Conservation (phyloP, 1,284 basidiomycete species). For the Puccinia polysora region DNA sequence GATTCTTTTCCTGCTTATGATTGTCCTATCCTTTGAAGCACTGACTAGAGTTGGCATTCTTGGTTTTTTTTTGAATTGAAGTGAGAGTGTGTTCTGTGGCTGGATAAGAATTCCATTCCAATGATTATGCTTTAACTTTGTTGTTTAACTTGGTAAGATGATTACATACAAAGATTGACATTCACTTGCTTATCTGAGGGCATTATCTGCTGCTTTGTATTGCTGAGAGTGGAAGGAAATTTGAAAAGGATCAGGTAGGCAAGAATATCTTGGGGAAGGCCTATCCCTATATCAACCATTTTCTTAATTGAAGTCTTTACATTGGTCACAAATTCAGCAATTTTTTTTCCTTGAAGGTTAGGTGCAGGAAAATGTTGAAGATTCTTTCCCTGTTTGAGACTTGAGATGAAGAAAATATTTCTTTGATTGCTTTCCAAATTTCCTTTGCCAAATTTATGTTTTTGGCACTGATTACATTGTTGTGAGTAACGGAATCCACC, state of each 20-base stretch:
- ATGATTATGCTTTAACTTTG: not conserved
- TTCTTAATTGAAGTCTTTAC: not conserved
- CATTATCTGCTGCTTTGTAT: not conserved
- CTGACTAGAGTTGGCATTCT: no score
- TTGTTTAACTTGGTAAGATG: not conserved
- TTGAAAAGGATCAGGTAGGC: not conserved
- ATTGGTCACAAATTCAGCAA: not conserved
- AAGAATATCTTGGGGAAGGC: not conserved
- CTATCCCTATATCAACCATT: not conserved
- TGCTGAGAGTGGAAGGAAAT: not conserved
- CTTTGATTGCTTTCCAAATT: not conserved
- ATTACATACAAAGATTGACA: not conserved
- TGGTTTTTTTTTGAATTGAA: not conserved
- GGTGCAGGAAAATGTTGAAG: not conserved
- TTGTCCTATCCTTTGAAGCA: no score
- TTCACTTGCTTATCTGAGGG: not conserved
- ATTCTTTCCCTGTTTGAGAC: not conserved
- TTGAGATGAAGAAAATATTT: not conserved
- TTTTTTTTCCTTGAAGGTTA: not conserved
- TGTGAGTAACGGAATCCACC: not conserved
- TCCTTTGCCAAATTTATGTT: not conserved
- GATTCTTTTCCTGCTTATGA: no score
- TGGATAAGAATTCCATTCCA: not conserved
- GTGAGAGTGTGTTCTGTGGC: not conserved
- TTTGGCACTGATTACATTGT: not conserved